phyloP scores from a whole-genome alignment of 2,329 filamentous ascomycete species.

The Aspergillus felis region DNA sequence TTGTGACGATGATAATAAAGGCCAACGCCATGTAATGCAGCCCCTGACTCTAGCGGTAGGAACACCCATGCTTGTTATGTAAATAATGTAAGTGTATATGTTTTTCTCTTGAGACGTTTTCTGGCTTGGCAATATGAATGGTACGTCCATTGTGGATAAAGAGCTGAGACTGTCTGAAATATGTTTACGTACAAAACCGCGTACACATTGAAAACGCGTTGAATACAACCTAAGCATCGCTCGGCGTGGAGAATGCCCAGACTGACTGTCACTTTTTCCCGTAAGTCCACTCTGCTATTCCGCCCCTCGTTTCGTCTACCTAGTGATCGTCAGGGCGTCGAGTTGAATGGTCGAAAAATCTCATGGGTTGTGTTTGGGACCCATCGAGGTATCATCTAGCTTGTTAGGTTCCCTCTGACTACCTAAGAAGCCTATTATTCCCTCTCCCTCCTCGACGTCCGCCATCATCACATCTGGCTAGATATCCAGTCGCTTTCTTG shows the following conservation, averaged over 20 bases:
- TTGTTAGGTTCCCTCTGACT: not conserved
- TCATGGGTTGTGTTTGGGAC: constrained; percentile 1
- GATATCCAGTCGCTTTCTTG: not conserved
- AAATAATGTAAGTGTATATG: not conserved
- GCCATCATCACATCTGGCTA: not conserved
- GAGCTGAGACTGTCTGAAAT: not conserved
- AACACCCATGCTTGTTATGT: not conserved
- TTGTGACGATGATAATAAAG: not conserved
- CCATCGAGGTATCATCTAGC: not conserved
- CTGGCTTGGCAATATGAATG: not conserved
- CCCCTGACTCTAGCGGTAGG: not conserved
- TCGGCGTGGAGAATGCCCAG: constrained; percentile 14
- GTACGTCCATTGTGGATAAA: not conserved
- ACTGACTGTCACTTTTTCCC: constrained; percentile 7
- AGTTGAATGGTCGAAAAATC: constrained; percentile 4
- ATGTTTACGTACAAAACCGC: not conserved
- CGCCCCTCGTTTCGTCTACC: constrained; percentile 13
- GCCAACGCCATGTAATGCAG: not conserved
- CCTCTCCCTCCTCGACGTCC: constrained; percentile 1
- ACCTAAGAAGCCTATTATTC: not conserved
- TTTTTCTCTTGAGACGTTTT: not conserved
- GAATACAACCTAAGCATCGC: not conserved
- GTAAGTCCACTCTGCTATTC: not conserved
- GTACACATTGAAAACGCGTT: not conserved
- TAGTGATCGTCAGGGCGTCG: constrained; percentile 18